These are phyloP conservation scores for Pichia sp. DNA, from an alignment of 1,139 yeast species.

Conservation along the genomic window DNA sequence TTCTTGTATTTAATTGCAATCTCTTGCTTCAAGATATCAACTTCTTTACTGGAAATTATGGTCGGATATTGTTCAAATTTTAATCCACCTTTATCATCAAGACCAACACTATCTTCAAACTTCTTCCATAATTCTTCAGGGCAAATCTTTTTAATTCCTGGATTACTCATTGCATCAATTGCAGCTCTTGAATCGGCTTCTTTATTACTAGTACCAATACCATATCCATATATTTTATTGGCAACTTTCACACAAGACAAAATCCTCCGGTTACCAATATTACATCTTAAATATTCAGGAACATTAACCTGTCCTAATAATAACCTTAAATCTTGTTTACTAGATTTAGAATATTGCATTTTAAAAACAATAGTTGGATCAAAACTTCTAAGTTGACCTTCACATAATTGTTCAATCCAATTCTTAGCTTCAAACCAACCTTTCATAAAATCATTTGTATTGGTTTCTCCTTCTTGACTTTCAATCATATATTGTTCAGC, in stretches of 20 bases:
- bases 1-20: conserved; percentile 13
- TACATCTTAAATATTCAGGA: conserved; percentile 56
- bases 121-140: conserved; percentile 14
- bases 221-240: conserved; percentile 46
- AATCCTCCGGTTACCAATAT: conserved; percentile 33
- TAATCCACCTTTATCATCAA: conserved; percentile 14
- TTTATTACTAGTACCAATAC: conserved; percentile 53
- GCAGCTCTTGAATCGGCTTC: conserved; percentile 71
- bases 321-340: conserved; percentile 72
- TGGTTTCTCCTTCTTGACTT: conserved; percentile 16
- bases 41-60: conserved; percentile 3
- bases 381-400: conserved; percentile 31
- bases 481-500: conserved; percentile 20
- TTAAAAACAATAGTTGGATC: conserved; percentile 39
- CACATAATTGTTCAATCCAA: conserved; percentile 56
- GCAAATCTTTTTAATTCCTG: conserved; percentile 14
- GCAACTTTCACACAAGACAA: conserved; percentile 52
- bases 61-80: conserved; percentile 13
- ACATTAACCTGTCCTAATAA: conserved; percentile 68
- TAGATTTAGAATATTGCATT: conserved; percentile 45
- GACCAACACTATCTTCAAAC: conserved; percentile 14
- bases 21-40: conserved; percentile 11
- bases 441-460: conserved; percentile 42
- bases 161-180: conserved; percentile 55
- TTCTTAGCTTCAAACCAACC: conserved; percentile 42